Evolutionary conservation across 2,329 filamentous ascomycete genomes (phyloP), one percentile per base, ranked within the genome.

Genomic region (Gnomoniopsis smithogilvyi): DNA sequence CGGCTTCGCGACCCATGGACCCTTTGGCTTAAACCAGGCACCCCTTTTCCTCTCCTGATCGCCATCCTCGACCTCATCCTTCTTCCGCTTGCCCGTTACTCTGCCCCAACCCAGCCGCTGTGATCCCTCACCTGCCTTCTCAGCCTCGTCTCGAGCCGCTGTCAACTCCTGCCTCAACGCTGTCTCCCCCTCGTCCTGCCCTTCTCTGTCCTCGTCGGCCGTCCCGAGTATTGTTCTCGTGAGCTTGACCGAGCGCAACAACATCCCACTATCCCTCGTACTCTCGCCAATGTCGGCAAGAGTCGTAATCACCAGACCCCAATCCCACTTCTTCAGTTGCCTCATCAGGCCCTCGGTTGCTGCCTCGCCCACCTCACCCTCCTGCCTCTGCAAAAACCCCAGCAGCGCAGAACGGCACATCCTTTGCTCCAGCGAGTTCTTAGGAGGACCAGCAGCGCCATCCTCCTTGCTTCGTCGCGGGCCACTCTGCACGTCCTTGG

Each of bases 1-100:
- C 0, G 84, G 83, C 64, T 80, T 83, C 11, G 83, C 76, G 59
- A 77, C 78, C 84, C 84, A 87, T 2, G 73, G 67, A 8, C 80
- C 81, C 51, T 80, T 70, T 63, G 79, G 81, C 58, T 73, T 72
- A 22, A 73, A 72, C 83, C 84, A 86, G 24, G 74, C 46, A 12
- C 54, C 54, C 45, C 54, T 56, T 34, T 41, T 41, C 22, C 24
- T 17, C 12, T n/a, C 33, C 46, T 43, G 19, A 11, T 26, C 30
- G 12, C 38, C 73, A 47, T 67, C 67, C 14, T 65, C 64, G n/a
- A 65, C 55, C 15, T 47, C 54, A n/a, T 53, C 60, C 24, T 54
- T 54, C 45, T 48, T 56, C 41, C 24, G 63, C 51, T 56, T 62
- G 33, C 60, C 46, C 11, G 34, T 54, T n/a, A 52, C 49, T 30